These are phyloP conservation scores for Bretziella fagacearum DNA, from an alignment of 2,329 filamentous ascomycete genomes.

Conservation along the genomic window DNA sequence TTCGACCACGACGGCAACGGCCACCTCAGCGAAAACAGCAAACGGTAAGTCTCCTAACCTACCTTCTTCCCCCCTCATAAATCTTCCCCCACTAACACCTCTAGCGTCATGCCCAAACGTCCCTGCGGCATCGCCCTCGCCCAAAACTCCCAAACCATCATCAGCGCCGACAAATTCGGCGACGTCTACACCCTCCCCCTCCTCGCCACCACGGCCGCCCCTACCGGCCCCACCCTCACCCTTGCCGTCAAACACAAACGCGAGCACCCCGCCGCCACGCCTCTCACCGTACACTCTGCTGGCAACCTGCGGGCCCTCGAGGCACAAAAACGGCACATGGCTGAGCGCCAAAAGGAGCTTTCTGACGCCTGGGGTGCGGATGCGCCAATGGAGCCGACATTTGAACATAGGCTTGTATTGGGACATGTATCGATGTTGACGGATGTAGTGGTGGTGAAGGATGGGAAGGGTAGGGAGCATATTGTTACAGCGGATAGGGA, in stretches of 20 bases:
- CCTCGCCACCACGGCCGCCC: slow-evolving; percentile 22
- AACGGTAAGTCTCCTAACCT: slow-evolving; percentile 36
- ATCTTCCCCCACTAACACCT: not conserved
- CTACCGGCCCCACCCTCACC: slow-evolving; percentile 16
- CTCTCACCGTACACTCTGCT: slow-evolving; percentile 45
- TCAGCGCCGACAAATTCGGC: slow-evolving; percentile 88
- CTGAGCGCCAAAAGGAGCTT: slow-evolving; percentile 18
- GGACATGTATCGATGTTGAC: slow-evolving; percentile 95
- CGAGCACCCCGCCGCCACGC: slow-evolving; percentile 36
- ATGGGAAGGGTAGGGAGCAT: slow-evolving; percentile 26
- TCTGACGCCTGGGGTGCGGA: slow-evolving; percentile 19
- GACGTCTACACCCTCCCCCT: slow-evolving; percentile 85
- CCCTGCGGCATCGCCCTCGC: slow-evolving; percentile 61
- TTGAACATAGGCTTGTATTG: slow-evolving; percentile 63
- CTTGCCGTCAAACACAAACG: slow-evolving; percentile 20
- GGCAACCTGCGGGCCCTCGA: slow-evolving; percentile 44
- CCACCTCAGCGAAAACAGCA: slow-evolving; percentile 48
- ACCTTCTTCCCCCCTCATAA: not conserved
- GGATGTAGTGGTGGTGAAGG: slow-evolving; percentile 37
- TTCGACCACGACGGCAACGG: slow-evolving; percentile 51
- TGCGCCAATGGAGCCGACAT: slow-evolving; percentile 29
- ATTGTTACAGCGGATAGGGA: slow-evolving; percentile 41
- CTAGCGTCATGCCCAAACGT: slow-evolving; percentile 72
- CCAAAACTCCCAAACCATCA: slow-evolving; percentile 51
- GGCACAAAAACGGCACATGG: slow-evolving; percentile 36